phyloP scores from a whole-genome alignment of 2,329 filamentous ascomycete genomes.

The Aspergillus sp. region DNA sequence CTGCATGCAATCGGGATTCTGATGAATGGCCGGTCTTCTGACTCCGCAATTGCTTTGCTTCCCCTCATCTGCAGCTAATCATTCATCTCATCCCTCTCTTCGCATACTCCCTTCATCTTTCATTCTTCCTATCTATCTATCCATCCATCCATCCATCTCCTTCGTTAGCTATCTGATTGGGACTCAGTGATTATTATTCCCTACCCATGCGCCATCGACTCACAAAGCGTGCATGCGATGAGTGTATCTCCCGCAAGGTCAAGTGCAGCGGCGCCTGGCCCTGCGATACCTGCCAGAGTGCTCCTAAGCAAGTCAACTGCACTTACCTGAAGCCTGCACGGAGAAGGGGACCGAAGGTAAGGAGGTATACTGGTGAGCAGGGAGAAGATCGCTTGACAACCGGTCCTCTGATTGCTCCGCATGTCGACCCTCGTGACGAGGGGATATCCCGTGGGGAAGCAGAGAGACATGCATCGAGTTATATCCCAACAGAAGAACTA shows the following conservation, averaged over 20 bases:
- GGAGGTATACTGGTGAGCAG: constrained; percentile 7
- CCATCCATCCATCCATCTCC: no score
- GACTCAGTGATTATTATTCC: background rate
- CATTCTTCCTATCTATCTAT: background rate
- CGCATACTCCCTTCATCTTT: background rate
- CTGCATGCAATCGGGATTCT: no score
- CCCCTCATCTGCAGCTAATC: background rate
- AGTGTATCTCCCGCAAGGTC: constrained; percentile 33
- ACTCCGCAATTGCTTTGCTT: background rate
- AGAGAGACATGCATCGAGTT: background rate
- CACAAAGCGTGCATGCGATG: constrained; percentile 34
- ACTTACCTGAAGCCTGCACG: constrained; percentile 31
- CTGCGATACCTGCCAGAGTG: constrained; percentile 29
- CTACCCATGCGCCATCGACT: constrained; percentile 16
- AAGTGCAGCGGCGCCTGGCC: constrained; percentile 32
- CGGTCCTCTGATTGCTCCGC: background rate
- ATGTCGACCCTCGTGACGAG: background rate
- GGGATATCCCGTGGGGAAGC: background rate
- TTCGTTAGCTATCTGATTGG: background rate
- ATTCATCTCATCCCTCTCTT: background rate
- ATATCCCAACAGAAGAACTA: constrained; percentile 18
- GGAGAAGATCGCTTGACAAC: background rate
- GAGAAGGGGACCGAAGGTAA: constrained; percentile 31
- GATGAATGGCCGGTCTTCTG: background rate
- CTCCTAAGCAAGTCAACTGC: constrained; percentile 24